Conservation (phyloP, 2,329 filamentous ascomycete species). For the Penicillium sumatraense region DNA sequence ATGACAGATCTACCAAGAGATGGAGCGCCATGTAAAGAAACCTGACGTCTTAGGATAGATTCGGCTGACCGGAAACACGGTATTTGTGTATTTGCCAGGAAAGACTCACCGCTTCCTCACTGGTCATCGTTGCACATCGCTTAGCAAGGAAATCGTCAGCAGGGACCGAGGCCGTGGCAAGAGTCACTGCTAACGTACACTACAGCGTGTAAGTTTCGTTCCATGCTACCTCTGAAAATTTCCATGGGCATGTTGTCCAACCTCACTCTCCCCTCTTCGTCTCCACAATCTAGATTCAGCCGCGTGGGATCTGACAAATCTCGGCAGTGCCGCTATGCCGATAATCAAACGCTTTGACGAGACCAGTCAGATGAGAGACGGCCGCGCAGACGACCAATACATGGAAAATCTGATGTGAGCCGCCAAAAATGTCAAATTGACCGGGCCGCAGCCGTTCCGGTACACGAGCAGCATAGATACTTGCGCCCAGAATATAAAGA, state of each 20-base stretch:
- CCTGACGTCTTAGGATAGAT: slow-evolving; percentile 22
- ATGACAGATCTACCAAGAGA: slow-evolving; percentile 12
- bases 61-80: slow-evolving; percentile 28
- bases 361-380: slow-evolving; percentile 76
- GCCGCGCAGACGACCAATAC: slow-evolving; percentile 84
- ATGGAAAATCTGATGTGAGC: slow-evolving; percentile 96
- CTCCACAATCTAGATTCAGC: slow-evolving; percentile 20
- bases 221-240: slow-evolving; percentile 22
- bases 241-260: slow-evolving; percentile 31
- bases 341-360: slow-evolving; percentile 84
- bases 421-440: slow-evolving; percentile 86
- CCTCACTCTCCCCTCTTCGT: slow-evolving; percentile 16
- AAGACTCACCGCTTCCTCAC: slow-evolving; percentile 20
- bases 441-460: slow-evolving; percentile 82
- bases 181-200: slow-evolving; percentile 8
- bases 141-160: slow-evolving; percentile 27
- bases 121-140: slow-evolving; percentile 30
- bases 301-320: slow-evolving; percentile 47
- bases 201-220: slow-evolving; percentile 20
- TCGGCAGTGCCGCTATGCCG: slow-evolving; percentile 68
- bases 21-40: slow-evolving; percentile 34
- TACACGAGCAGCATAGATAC: slow-evolving; percentile 81
- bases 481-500: slow-evolving; percentile 84
- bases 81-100: slow-evolving; percentile 3
- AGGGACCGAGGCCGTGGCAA: slow-evolving; percentile 14